Base-by-base conservation (phyloP, 2,329 filamentous ascomycete species). In the Ceratocystis ficicola region DNA sequence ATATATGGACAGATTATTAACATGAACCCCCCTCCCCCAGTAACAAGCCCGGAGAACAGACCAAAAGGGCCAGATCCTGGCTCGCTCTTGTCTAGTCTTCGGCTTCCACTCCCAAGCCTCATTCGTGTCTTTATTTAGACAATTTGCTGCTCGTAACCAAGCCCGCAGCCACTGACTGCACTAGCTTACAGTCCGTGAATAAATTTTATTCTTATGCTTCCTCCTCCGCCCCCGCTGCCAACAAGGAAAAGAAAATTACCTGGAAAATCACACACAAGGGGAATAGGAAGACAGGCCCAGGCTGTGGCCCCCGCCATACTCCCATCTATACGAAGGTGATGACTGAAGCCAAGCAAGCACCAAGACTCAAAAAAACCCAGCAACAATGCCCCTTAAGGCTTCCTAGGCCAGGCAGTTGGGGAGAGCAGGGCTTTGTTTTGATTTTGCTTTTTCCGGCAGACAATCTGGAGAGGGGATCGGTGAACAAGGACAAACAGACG, bases 41-140 rank as follows among this genome's bases (percentile, higher is more conserved):
- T 30, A 30, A 1, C 30, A 30, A 30, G 1, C 30, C 30, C 36
- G 2, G 12, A 41, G 10, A 41, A 12, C 36, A 41, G 10, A 41
- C 10, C 36, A 41, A 50, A 50, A 50, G 17, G 15, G 17, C 5
- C 36, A 12, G 1, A 25, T 28, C 48, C 48, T 25, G 10, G 48
- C 20, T 25, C 25, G 48, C 48, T 15, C 36, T 41, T 12, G 36
- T 41, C 36, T 25, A 50, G 48, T 25, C 48, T 5, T 50, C 92
- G 66, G 96, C 78, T 60, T 96, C 84, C 28, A 20, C 17, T 36
- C 22, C 28, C 32, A 30, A 28, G 55, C 55, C 55, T 59, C 55
- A 17, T 36, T n/a, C 28, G 55, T 59, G 55, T 59, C 55, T 59
- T 59, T 32, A 59, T 59, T 59, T 59, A 59, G 55, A 59, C 25